Evolutionary conservation across 352 stramenopile genomes (phyloP).

Genomic region (Globisporangium perplexum): DNA sequence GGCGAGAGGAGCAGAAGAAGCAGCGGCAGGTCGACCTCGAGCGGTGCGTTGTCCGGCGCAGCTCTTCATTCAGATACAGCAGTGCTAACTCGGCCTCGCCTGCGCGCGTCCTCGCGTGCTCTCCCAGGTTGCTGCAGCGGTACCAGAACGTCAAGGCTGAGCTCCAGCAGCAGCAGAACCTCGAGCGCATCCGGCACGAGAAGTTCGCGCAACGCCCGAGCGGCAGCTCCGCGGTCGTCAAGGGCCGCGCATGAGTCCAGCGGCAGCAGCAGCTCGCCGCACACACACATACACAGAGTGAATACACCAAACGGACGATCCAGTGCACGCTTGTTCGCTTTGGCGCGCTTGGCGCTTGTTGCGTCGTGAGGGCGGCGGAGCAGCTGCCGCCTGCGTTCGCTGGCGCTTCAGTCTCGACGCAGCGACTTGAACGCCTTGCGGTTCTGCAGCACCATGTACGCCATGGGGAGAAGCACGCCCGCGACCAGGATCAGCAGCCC

Average conservation of each 20-base stretch:
- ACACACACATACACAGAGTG: not conserved
- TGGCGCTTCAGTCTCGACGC: conserved; percentile 41
- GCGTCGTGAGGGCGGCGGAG: no score
- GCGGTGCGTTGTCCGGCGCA: conserved; percentile 23
- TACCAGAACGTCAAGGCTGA: conserved; percentile 96
- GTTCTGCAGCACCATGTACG: conserved; percentile 87
- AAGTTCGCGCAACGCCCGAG: conserved; percentile 57
- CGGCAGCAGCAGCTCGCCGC: not conserved
- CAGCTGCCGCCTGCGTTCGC: not conserved
- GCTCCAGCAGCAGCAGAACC: conserved; percentile 92
- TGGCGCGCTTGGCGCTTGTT: not conserved
- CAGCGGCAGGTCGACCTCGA: conserved; percentile 93
- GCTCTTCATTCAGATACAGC: conserved; percentile 2
- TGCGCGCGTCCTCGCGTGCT: not conserved
- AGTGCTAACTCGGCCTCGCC: no score
- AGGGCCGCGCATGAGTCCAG: conserved; percentile 10
- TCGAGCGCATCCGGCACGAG: conserved; percentile 88
- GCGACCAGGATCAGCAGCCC: conserved; percentile 62
- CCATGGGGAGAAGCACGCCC: conserved; percentile 68
- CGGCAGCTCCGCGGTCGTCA: conserved; percentile 11
- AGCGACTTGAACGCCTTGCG: conserved; percentile 85
- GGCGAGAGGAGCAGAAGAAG: conserved; percentile 94
- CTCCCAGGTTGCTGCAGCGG: conserved; percentile 73
- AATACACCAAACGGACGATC: not conserved
- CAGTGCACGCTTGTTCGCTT: not conserved